Base-by-base conservation (phyloP, 2,329 filamentous ascomycete species). In the Cladosporium sp. region DNA sequence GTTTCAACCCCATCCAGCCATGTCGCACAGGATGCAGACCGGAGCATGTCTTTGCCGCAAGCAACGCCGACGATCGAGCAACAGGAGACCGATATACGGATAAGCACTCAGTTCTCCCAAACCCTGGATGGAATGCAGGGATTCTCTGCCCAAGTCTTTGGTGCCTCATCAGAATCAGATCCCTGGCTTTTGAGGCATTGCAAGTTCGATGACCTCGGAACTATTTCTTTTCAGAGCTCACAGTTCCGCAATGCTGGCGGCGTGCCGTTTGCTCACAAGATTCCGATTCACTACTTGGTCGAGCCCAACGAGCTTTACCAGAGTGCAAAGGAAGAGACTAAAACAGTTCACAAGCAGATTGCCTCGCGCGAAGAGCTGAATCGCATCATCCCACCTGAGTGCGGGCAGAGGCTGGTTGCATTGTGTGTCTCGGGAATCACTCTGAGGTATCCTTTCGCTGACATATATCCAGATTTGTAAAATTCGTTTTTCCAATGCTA, bases 221-320 rank as follows among this genome's bases (percentile, higher is more conserved):
- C 17, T 11, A 36, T 27, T 4, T 41, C 37, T 8, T 48, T 48
- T 6, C 45, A 48, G 37, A 48, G 22, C 7, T 40, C 45, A n/a
- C 37, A 41, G 15, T 48, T 30, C 17, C 45, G 45, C 17, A 48
- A 40, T 34, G 45, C 45, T 41, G 45, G 45, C n/a, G 45, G 45
- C 24, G 15, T 48, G 7, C 45, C 45, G 11, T n/a, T 48, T 18
- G 45, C 27, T 2, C 37, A 48, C 2, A 48, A 48, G 18, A 48
- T 48, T 13, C 45, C 45, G 7, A 48, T 48, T 34, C 45, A 48
- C 17, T 22, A 41, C 9, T 15, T 48, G 18, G 32, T 48, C 8
- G 45, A 48, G 17, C 19, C 37, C 15, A 32, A 34, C n/a, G 37
- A 41, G n/a, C 17, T 41, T 19, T 24, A 34, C 5, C 27, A 48